Evolutionary conservation across 306 rosid species (phyloP).

Genomic region (Senna siamea): DNA sequence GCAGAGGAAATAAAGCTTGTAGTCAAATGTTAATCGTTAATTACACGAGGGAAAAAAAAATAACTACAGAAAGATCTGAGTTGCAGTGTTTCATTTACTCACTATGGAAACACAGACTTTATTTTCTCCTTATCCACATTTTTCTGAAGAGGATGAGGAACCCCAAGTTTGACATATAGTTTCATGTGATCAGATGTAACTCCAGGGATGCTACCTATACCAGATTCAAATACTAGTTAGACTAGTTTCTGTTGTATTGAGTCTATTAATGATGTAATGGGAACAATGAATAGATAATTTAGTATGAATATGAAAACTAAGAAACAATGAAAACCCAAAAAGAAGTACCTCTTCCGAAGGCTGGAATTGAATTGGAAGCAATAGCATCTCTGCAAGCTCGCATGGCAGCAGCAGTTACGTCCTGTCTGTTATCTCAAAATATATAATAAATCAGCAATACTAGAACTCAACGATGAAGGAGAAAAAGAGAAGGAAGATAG

Average conservation of each 20-base stretch:
- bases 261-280: background rate
- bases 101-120: slow-evolving; percentile 76
- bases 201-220: slow-evolving; percentile 71
- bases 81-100: slow-evolving; percentile 37
- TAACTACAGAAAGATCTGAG: background rate
- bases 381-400: slow-evolving; percentile 85
- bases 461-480: background rate
- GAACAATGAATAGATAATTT: no score
- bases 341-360: slow-evolving; percentile 65
- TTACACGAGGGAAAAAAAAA: no score
- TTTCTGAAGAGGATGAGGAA: slow-evolving; percentile 67
- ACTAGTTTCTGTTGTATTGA: background rate
- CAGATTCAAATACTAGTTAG: background rate
- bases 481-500: background rate
- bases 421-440: slow-evolving; percentile 52
- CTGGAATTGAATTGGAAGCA: slow-evolving; percentile 80
- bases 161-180: slow-evolving; percentile 71
- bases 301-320: background rate
- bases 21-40: background rate
- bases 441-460: background rate
- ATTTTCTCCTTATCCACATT: slow-evolving; percentile 65
- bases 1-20: background rate
- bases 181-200: slow-evolving; percentile 72
- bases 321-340: background rate
- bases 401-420: slow-evolving; percentile 81